Percentiles rank a stretch among this genome's conserved stretches.
phyloP scores from a whole-genome alignment of 2,329 filamentous ascomycete genomes.

The Proliferodiscus dingleyae region DNA sequence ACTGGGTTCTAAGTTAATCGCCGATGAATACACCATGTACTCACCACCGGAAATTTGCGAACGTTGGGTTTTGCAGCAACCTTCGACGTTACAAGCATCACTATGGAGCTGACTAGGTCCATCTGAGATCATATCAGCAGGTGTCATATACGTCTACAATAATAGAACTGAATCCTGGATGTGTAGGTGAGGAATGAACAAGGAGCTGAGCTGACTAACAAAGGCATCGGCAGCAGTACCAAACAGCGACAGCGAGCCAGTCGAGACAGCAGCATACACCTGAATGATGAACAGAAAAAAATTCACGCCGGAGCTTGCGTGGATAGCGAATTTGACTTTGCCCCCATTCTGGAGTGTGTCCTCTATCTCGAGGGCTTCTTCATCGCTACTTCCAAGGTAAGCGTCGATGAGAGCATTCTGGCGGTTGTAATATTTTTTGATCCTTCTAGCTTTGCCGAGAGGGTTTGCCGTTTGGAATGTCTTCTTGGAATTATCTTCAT shows the following conservation, averaged over 20 bases:
- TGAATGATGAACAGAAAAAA: slow-evolving; percentile 53
- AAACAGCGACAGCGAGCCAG: slow-evolving; percentile 57
- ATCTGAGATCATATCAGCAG: slow-evolving; percentile 37
- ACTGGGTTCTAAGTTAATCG: slow-evolving; percentile 2
- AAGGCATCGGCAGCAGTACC: slow-evolving; percentile 63
- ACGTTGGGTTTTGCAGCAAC: slow-evolving; percentile 55
- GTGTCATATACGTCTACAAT: too few relatives aligned
- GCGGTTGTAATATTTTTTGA: slow-evolving; percentile 43
- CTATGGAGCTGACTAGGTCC: slow-evolving; percentile 59
- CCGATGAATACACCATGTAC: slow-evolving; percentile 16
- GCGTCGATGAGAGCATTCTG: slow-evolving; percentile 46
- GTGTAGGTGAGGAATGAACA: too few relatives aligned
- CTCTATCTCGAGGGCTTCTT: slow-evolving; percentile 47
- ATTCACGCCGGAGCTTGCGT: slow-evolving; percentile 46
- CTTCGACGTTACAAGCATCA: slow-evolving; percentile 56
- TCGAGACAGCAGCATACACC: slow-evolving; percentile 53
- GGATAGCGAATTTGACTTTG: slow-evolving; percentile 49
- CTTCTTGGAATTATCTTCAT: slow-evolving; percentile 35
- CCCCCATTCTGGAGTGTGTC: slow-evolving; percentile 47
- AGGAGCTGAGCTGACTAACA: slow-evolving; percentile 34
- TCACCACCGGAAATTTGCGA: slow-evolving; percentile 56
- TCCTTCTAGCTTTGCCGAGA: slow-evolving; percentile 37
- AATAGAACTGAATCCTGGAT: too few relatives aligned
- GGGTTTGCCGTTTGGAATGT: slow-evolving; percentile 47
- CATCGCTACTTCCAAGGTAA: slow-evolving; percentile 51